Percentiles rank a stretch among this genome's conserved stretches.
Evolutionary conservation across 2,329 filamentous ascomycete genomes (phyloP).

Genomic region (Neofusicoccum sp.): DNA sequence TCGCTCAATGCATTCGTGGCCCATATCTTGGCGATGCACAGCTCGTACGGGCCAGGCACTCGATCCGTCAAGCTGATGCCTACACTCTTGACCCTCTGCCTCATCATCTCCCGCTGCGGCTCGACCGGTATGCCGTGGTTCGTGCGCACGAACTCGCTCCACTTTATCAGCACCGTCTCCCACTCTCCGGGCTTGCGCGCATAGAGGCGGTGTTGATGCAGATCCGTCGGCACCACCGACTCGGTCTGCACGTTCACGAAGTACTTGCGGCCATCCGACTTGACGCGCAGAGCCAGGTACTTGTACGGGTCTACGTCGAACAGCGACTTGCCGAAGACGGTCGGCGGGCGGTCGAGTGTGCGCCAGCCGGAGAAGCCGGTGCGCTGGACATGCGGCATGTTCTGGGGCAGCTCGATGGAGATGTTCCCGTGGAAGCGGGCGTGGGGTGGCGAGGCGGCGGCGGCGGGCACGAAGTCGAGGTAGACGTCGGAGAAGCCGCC

Average conservation of each 20-base stretch:
- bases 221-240: constrained; percentile 87
- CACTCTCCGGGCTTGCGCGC: constrained; percentile 78
- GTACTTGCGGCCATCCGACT: constrained; percentile 88
- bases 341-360: constrained; percentile 74
- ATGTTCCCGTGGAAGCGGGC: constrained; percentile 85
- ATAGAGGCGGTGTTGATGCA: constrained; percentile 92
- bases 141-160: constrained; percentile 91
- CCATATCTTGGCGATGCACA: constrained; percentile 86
- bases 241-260: constrained; percentile 96
- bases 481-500: constrained; percentile 79
- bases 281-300: constrained; percentile 85
- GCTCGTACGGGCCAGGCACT: constrained; percentile 82
- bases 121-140: constrained; percentile 92
- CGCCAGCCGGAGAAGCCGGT: constrained; percentile 90
- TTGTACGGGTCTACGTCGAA: constrained; percentile 91
- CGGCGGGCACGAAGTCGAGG: constrained; percentile 64
- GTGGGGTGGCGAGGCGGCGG: constrained; percentile 62
- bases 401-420: constrained; percentile 77
- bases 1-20: constrained; percentile 70
- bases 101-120: constrained; percentile 86
- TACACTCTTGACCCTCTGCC: constrained; percentile 81
- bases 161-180: constrained; percentile 93
- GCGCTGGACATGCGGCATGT: constrained; percentile 73
- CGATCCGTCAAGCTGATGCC: constrained; percentile 90
- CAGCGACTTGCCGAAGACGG: constrained; percentile 80